These are phyloP conservation scores for Colletotrichum camelliae DNA, from an alignment of 2,329 filamentous ascomycete species.

Conservation along the genomic window DNA sequence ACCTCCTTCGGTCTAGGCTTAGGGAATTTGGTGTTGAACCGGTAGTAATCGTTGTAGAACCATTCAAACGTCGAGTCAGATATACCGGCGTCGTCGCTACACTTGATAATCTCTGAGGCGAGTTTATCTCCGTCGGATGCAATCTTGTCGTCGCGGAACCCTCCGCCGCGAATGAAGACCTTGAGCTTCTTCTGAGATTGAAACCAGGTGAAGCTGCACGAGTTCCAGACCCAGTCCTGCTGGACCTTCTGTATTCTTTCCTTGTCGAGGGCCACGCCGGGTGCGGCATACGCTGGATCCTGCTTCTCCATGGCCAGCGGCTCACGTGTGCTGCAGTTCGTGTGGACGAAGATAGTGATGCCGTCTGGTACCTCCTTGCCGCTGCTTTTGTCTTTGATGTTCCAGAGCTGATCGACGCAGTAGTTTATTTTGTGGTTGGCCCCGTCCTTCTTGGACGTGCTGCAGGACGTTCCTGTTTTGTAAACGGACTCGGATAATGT, in stretches of 20 bases:
- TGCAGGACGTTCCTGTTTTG: not conserved
- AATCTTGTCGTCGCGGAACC: not conserved
- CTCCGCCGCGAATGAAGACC: not conserved
- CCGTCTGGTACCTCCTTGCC: conserved; percentile 5
- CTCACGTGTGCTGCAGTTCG: conserved; percentile 22
- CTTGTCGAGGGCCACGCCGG: conserved; percentile 16
- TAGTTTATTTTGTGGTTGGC: not conserved
- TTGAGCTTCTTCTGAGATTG: not conserved
- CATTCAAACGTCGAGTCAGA: not conserved
- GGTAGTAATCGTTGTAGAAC: not conserved
- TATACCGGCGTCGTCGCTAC: not conserved
- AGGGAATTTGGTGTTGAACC: not conserved
- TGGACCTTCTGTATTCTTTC: not conserved
- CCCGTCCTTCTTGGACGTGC: not conserved
- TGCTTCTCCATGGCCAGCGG: conserved; percentile 22
- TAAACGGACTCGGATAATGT: not conserved
- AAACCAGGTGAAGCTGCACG: not conserved
- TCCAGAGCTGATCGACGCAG: conserved; percentile 1
- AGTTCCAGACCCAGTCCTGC: conserved; percentile 16
- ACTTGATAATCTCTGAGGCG: not conserved
- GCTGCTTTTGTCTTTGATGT: not conserved
- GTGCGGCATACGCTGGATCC: conserved; percentile 18
- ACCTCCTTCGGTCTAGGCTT: not conserved
- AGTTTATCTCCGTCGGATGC: not conserved
- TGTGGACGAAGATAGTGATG: conserved; percentile 18